A percentile compares a stretch with the other conserved stretches of the same genome.
Conservation (phyloP, 2,329 filamentous ascomycete genomes). For the Dactylellina leptospora region DNA sequence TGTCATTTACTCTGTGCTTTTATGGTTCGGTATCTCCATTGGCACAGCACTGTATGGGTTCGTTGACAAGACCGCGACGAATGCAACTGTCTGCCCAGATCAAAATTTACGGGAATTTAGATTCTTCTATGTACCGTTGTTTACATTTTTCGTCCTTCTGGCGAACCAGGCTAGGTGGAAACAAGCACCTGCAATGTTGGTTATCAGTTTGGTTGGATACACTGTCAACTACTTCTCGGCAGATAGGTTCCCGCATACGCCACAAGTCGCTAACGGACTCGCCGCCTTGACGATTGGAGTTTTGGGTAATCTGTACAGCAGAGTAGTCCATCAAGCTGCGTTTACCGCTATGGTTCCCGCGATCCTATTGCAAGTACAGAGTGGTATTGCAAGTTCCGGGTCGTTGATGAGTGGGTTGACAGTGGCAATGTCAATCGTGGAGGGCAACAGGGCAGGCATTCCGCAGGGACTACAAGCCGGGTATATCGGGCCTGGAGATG, state of each 20-base stretch:
- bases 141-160: conserved; percentile 65
- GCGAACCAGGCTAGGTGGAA: conserved; percentile 80
- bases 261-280: conserved; percentile 79
- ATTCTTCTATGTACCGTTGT: conserved; percentile 78
- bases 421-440: conserved; percentile 50
- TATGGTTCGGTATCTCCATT: conserved; percentile 78
- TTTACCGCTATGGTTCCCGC: conserved; percentile 86
- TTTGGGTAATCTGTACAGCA: conserved; percentile 79
- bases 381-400: conserved; percentile 69
- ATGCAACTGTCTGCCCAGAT: conserved; percentile 63
- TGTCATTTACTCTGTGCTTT: conserved; percentile 76
- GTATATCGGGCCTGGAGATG: conserved; percentile 10
- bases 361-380: conserved; percentile 77
- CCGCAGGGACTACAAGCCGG: background rate
- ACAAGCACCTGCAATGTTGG: conserved; percentile 78
- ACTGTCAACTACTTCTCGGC: conserved; percentile 78
- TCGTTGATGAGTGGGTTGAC: conserved; percentile 63
- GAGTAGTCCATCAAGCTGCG: conserved; percentile 78
- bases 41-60: conserved; percentile 72
- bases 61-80: conserved; percentile 67
- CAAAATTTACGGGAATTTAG: conserved; percentile 66
- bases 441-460: conserved; percentile 25
- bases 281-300: conserved; percentile 80
- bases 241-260: conserved; percentile 72
- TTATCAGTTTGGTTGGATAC: conserved; percentile 78